Evolutionary conservation across 495 filamentous ascomycete species (phyloP).

Genomic region (Penicillium robsamsonii): DNA sequence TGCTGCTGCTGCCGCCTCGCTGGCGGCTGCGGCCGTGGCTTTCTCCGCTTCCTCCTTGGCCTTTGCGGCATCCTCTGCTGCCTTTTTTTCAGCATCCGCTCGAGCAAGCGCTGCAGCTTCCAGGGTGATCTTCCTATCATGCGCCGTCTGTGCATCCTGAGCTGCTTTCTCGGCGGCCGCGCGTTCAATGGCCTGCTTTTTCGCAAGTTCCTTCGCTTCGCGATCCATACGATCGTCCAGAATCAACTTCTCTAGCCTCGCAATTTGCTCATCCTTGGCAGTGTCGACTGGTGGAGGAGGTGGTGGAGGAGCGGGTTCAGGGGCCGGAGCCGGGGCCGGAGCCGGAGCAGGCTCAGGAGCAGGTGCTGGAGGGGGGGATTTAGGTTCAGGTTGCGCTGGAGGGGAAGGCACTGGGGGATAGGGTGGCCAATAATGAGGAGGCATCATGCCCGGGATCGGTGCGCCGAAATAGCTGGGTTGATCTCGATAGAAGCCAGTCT

Average conservation of each 20-base stretch:
- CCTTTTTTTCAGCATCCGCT: conserved; percentile 32
- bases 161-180: conserved; percentile 53
- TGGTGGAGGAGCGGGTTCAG: conserved; percentile 22
- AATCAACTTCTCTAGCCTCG: conserved; percentile 51
- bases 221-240: conserved; percentile 48
- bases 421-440: conserved; percentile 32
- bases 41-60: conserved; percentile 32
- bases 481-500: conserved; percentile 46
- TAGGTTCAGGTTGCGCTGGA: conserved; percentile 32
- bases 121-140: conserved; percentile 41
- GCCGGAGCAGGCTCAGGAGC: conserved; percentile 14
- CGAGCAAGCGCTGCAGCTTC: conserved; percentile 44
- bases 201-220: conserved; percentile 46
- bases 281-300: conserved; percentile 27
- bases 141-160: conserved; percentile 48
- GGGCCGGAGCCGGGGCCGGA: conserved; percentile 14
- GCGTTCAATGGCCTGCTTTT: conserved; percentile 36
- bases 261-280: conserved; percentile 52
- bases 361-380: conserved; percentile 20
- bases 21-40: conserved; percentile 21
- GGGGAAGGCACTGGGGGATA: conserved; percentile 36
- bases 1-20: conserved; percentile 9
- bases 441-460: conserved; percentile 39
- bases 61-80: conserved; percentile 24
- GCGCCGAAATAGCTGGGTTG: conserved; percentile 38